Evolutionary conservation across 106 monocot genomes (phyloP).

Genomic region (Allium cepa): DNA sequence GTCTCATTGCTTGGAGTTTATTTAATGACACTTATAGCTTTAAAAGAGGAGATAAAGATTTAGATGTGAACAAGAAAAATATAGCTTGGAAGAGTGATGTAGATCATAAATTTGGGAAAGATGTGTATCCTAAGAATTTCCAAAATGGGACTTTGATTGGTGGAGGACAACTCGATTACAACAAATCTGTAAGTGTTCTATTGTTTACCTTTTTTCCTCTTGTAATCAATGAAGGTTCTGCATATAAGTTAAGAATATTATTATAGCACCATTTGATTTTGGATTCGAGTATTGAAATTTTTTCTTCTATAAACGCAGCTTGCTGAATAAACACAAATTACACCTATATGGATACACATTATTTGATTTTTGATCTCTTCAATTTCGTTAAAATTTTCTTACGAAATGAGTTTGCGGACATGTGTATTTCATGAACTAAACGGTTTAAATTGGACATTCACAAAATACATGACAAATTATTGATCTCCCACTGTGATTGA

Average conservation of each 20-base stretch:
- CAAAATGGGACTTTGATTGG: constrained; percentile 68
- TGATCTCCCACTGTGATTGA: too few relatives aligned
- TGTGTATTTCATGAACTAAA: too few relatives aligned
- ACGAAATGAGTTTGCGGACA: too few relatives aligned
- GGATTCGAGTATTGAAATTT: not conserved
- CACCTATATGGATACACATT: not conserved
- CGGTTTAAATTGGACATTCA: too few relatives aligned
- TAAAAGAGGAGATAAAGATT: constrained; percentile 10
- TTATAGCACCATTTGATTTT: not conserved
- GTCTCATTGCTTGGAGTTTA: constrained; percentile 96
- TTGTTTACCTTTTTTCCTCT: too few relatives aligned
- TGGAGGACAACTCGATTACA: constrained; percentile 51
- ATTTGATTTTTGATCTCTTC: not conserved
- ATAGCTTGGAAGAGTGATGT: constrained; percentile 97
- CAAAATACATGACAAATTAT: too few relatives aligned
- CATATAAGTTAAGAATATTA: too few relatives aligned
- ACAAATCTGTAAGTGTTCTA: constrained; percentile 44
- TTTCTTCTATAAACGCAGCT: not conserved
- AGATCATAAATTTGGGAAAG: constrained; percentile 82
- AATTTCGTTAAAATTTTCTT: too few relatives aligned
- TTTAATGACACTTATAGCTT: constrained; percentile 93
- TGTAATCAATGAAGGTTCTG: too few relatives aligned
- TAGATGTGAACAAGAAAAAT: constrained; percentile 62
- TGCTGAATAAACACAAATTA: not conserved
- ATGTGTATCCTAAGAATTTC: constrained; percentile 89